These are phyloP conservation scores for Eryngium alpinum DNA, from an alignment of 140 eudicot species.

Conservation along the genomic window DNA sequence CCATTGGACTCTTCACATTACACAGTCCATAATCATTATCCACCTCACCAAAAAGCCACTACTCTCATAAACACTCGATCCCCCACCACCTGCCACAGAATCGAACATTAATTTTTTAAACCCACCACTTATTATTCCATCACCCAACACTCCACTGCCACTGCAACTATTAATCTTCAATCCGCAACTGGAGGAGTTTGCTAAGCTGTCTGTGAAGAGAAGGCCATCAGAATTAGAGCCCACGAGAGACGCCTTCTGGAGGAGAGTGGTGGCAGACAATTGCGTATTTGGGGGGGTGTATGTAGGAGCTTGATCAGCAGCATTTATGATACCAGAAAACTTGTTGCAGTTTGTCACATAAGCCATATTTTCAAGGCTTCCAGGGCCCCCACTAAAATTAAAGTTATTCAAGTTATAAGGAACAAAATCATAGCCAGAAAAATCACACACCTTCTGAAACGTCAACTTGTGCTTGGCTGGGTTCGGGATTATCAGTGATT, in stretches of 20 bases:
- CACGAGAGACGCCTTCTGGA: conserved; percentile 65
- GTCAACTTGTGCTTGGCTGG: neutral
- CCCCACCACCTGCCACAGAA: too few species aligned
- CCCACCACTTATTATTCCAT: neutral
- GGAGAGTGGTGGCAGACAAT: conserved; percentile 71
- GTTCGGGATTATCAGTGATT: neutral
- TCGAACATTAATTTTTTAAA: neutral
- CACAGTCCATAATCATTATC: neutral
- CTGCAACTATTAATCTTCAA: neutral
- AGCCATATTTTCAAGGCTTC: too few species aligned
- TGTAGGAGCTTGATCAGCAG: neutral
- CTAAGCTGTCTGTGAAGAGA: conserved; percentile 32
- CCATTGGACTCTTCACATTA: neutral
- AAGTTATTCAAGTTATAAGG: too few species aligned
- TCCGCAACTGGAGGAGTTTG: conserved; percentile 19
- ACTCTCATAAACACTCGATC: neutral
- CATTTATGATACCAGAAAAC: neutral
- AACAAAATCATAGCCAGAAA: too few species aligned
- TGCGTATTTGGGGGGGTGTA: conserved; percentile 15
- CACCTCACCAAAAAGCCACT: neutral
- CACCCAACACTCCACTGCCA: neutral
- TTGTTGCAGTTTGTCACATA: neutral
- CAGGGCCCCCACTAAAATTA: too few species aligned
- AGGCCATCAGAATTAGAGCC: conserved; percentile 44
- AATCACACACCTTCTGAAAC: too few species aligned